These are phyloP conservation scores for Metschnikowia gruessii DNA, from an alignment of 805 yeast genomes.

Conservation along the genomic window DNA sequence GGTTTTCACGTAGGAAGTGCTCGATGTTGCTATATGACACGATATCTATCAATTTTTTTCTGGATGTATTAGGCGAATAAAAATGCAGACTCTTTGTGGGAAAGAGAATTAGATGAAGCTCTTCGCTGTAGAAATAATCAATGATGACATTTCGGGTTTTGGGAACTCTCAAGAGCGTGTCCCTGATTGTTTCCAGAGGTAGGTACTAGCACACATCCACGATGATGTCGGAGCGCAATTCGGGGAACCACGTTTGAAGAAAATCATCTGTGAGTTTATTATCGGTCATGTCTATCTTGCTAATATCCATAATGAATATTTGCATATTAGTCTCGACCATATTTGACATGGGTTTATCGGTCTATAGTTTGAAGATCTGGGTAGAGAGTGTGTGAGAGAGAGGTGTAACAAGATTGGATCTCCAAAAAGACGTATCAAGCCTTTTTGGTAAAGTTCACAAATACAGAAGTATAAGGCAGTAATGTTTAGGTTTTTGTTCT, in stretches of 20 bases:
- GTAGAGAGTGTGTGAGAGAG: too few species aligned
- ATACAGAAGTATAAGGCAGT: too few species aligned
- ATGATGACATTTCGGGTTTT: conserved; percentile 24
- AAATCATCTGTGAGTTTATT: too few species aligned
- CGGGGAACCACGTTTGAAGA: conserved; percentile 10
- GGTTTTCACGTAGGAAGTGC: conserved; percentile 29
- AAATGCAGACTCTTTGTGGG: conserved; percentile 31
- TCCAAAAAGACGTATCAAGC: too few species aligned
- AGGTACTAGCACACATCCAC: conserved; percentile 11
- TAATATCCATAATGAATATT: too few species aligned
- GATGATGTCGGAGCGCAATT: conserved; percentile 16
- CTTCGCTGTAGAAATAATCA: conserved; percentile 28
- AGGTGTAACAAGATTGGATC: too few species aligned
- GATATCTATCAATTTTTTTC: conserved; percentile 18
- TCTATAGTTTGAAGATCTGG: too few species aligned
- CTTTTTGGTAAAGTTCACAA: too few species aligned
- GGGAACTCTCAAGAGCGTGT: conserved; percentile 15
- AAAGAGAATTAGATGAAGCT: conserved; percentile 33
- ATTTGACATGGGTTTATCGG: too few species aligned
- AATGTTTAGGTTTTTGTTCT: too few species aligned
- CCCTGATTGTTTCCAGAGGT: conserved; percentile 12
- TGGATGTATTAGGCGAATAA: conserved; percentile 8
- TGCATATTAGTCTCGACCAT: too few species aligned
- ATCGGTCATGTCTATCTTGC: too few species aligned
- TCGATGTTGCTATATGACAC: conserved; percentile 30